Evolutionary conservation across 768 basidiomycete genomes (phyloP).

Genomic region (Termitomyces sp.): DNA sequence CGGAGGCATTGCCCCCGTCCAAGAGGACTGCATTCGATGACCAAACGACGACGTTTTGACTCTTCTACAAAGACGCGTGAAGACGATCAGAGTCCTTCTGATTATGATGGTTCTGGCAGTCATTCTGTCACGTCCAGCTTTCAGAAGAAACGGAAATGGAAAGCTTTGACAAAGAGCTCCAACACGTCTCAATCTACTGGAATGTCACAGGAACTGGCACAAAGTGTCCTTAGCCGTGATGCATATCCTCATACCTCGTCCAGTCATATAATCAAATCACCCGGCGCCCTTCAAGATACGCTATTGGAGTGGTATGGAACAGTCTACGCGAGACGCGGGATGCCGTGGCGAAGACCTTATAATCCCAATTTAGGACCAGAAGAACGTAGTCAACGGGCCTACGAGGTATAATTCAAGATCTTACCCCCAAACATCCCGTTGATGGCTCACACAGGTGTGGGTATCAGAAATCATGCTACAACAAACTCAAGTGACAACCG

Average conservation of each 20-base stretch:
- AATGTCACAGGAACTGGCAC: neutral
- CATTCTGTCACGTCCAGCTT: conserved; percentile 5
- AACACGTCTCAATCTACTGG: neutral
- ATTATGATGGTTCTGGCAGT: conserved; percentile 12
- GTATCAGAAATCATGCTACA: conserved; percentile 94
- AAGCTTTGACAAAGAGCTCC: conserved; percentile 1
- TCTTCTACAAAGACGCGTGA: neutral
- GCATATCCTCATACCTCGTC: conserved; percentile 34
- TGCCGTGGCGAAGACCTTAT: conserved; percentile 89
- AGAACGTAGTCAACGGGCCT: conserved; percentile 78
- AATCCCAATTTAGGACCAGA: conserved; percentile 45
- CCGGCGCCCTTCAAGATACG: conserved; percentile 37
- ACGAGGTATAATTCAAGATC: conserved; percentile 57
- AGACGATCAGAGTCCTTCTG: neutral
- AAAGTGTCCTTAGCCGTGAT: neutral
- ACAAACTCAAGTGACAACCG: conserved; percentile 90
- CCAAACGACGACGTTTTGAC: conserved; percentile 2
- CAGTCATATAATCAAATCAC: conserved; percentile 39
- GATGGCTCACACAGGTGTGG: conserved; percentile 55
- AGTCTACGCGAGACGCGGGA: conserved; percentile 63
- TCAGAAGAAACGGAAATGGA: conserved; percentile 4
- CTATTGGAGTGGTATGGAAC: conserved; percentile 68
- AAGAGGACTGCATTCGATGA: neutral
- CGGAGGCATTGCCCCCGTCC: too few relatives aligned
- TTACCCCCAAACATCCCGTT: neutral